These are phyloP conservation scores for Plantago coronopus DNA, from an alignment of 305 asterid species.

Conservation along the genomic window DNA sequence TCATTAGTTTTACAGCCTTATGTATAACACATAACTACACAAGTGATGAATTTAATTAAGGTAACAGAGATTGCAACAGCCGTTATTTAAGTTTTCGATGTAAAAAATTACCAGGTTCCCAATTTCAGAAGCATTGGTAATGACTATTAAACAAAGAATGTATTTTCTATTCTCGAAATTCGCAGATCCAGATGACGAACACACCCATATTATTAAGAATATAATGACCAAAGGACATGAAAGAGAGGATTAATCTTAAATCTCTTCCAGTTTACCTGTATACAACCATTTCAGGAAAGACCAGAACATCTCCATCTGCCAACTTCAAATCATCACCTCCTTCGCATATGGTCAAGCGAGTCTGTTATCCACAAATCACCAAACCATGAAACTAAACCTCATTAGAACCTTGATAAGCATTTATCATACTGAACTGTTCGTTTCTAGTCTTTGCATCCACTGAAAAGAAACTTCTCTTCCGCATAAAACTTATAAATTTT, in stretches of 20 bases:
- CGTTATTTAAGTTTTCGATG: too few relatives aligned
- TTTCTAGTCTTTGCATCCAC: neutral
- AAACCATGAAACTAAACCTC: constrained; percentile 14
- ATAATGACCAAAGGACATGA: neutral
- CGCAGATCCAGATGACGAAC: neutral
- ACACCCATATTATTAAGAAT: neutral
- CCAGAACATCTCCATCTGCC: constrained; percentile 73
- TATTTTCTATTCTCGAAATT: neutral
- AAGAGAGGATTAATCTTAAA: neutral
- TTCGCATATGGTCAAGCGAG: constrained; percentile 83
- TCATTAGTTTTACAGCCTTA: neutral
- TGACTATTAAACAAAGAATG: neutral
- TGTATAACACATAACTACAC: neutral
- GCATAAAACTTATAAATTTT: neutral
- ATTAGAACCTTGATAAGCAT: constrained; percentile 20
- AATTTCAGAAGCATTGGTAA: too few relatives aligned
- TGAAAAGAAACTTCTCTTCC: neutral
- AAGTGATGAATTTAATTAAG: neutral
- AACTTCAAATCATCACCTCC: constrained; percentile 47
- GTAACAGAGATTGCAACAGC: too few relatives aligned
- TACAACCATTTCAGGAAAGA: constrained; percentile 79
- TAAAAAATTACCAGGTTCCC: too few relatives aligned
- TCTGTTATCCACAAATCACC: constrained; percentile 40
- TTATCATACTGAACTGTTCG: too few relatives aligned
- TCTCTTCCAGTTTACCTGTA: constrained; percentile 53